Evolutionary conservation across 2,329 filamentous ascomycete genomes (phyloP).

Genomic region (Scedosporium aurantiacum): DNA sequence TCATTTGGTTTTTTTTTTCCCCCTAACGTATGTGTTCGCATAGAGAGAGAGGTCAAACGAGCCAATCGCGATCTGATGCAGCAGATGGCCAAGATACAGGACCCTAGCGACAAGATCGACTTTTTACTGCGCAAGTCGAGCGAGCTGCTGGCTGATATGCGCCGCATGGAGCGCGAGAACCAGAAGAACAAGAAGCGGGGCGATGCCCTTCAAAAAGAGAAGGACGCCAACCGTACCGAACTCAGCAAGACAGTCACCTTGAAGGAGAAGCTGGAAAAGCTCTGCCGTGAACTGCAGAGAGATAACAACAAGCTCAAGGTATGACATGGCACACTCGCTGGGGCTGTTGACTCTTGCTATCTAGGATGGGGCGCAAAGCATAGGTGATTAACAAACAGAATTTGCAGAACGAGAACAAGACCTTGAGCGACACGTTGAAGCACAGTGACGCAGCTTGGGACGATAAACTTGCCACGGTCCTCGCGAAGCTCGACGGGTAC

Average conservation of each 20-base stretch:
- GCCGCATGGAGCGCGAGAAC: slow-evolving; percentile 86
- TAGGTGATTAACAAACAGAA: slow-evolving; percentile 12
- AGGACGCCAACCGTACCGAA: slow-evolving; percentile 79
- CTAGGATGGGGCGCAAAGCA: too few relatives aligned
- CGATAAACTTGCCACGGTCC: slow-evolving; percentile 67
- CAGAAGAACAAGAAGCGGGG: slow-evolving; percentile 92
- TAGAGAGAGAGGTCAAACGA: slow-evolving; percentile 88
- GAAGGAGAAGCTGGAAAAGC: slow-evolving; percentile 93
- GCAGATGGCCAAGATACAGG: slow-evolving; percentile 74
- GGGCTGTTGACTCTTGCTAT: too few relatives aligned
- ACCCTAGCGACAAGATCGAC: slow-evolving; percentile 83
- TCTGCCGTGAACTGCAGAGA: slow-evolving; percentile 86
- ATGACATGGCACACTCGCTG: slow-evolving; percentile 7
- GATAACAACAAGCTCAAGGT: slow-evolving; percentile 99
- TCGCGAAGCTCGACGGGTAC: slow-evolving; percentile 78
- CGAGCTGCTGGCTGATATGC: slow-evolving; percentile 88
- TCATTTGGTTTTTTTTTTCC: not conserved
- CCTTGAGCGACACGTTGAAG: slow-evolving; percentile 75
- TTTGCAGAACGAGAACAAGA: slow-evolving; percentile 77
- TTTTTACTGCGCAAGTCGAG: slow-evolving; percentile 83
- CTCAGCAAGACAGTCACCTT: slow-evolving; percentile 80
- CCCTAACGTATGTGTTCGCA: not conserved
- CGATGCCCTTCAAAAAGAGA: slow-evolving; percentile 92
- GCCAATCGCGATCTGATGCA: slow-evolving; percentile 84
- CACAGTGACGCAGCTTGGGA: slow-evolving; percentile 75